Base-by-base conservation (phyloP, 2,329 filamentous ascomycete species). In the Colletotrichum theobromicola region DNA sequence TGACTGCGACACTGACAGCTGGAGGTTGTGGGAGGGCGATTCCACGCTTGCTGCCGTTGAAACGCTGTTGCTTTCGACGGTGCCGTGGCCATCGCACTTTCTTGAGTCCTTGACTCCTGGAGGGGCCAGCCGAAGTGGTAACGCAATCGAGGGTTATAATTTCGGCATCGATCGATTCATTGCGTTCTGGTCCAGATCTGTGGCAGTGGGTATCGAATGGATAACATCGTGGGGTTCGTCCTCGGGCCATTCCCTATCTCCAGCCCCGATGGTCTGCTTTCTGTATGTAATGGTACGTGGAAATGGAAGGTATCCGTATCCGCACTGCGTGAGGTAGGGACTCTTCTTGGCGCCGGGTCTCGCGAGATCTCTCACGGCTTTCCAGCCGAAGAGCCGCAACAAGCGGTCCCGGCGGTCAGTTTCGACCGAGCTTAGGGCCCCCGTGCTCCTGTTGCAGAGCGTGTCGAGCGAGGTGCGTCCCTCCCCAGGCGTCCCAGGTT, bases 311-410 rank as follows among this genome's bases (percentile, higher is more conserved):
- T 46, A n/a, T 46, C 37, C 18, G 37, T n/a, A n/a, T 9, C n/a
- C n/a, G 37, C n/a, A 46, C 37, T 61, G 16, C 18, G 37, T 16
- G 9, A 50, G 21, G 30, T 50, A 21, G 24, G 13, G 32, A 53
- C 42, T 32, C 21, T 18, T 37, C 10, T 16, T 24, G 28, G 42
- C 12, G 37, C 57, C 50, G 67, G 70, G 71, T 28, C 30, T 60
- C 34, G 67, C 66, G 67, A 34, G 18, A 35, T 24, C 26, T 70
- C 60, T 65, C 60, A 53, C 67, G 35, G 66, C 35, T 50, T 50
- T 32, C n/a, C 55, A 46, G 32, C 60, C 60, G 24, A 65, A 65
- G 61, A 65, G 71, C 71, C 67, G 71, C 67, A 74, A 35, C 58
- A 42, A 46, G 55, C 32, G 70, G 58, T 46, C 57, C 42, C 58